Base-by-base conservation (phyloP, 306 rosid genomes). In the Dryas octopetala region DNA sequence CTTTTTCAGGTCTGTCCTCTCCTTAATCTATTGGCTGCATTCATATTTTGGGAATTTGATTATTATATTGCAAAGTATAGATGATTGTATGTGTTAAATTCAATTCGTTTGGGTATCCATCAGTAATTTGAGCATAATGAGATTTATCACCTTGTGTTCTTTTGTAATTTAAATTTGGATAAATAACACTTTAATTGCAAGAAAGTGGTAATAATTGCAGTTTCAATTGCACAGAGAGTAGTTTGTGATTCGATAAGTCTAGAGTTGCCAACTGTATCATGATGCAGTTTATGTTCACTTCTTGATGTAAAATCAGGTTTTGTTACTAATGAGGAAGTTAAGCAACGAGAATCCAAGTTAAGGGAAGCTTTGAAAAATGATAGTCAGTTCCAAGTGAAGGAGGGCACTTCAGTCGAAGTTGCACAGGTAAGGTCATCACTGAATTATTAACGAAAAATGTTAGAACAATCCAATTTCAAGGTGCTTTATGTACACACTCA, bases 1-100 rank as follows among this genome's bases (percentile, higher is more conserved):
- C 97, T 78, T 94, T 94, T 82, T 91, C 98, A 87, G 98, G 97
- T 94, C 71, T 77, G 66, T 80, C 74, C 68, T 81, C 77, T 75
- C 76, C 71, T 75, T 72, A 38, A 73, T 76, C 43, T 70, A 43
- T 15, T 10, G 11, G 38, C 50, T 14, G 17, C 63, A 49, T 51
- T 4, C 17, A 57, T 75, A 40, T 58, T 14, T 60, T 50, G 45
- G 13, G 61, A 48, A 26, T 46, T 45, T 19, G 38, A n/a, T 63
- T 62, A 51, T 62, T 73, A 49, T 79, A 49, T 77, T 43, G 47
- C 75, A 53, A 47, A 49, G 19, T 44, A 17, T 76, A 72, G 62
- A 8, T 64, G 62, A 19, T 15, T 55, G 32, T 79, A 65, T 68
- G 48, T 73, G 10, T 40, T 62, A 44, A 26, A 15, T 66, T 11